Conservation (phyloP, 352 stramenopile species). For the Pythium insidiosum region DNA sequence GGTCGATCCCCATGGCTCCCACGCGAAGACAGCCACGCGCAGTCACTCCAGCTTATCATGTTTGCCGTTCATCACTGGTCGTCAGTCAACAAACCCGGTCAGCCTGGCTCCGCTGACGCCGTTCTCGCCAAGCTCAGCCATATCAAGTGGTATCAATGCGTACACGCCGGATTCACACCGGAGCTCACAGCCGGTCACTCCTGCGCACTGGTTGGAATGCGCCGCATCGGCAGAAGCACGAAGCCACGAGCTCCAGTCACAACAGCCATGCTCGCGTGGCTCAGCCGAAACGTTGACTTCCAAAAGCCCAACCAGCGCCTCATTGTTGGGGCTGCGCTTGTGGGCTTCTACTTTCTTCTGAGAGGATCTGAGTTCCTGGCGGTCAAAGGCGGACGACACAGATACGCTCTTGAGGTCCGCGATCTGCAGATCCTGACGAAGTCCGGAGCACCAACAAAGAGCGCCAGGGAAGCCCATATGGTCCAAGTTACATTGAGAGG, state of each 20-base stretch:
- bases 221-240: not conserved
- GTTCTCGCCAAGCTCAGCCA: constrained; percentile 8
- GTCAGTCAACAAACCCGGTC: too few species aligned
- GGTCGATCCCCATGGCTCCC: too few species aligned
- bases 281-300: not conserved
- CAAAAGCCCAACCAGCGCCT: constrained; percentile 8
- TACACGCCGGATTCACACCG: not conserved
- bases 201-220: constrained; percentile 4
- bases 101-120: too few species aligned
- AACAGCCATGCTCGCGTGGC: not conserved
- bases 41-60: too few species aligned
- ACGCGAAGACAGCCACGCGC: too few species aligned
- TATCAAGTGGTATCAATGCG: constrained; percentile 11
- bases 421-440: too few species aligned
- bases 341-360: constrained; percentile 17
- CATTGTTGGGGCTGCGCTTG: constrained; percentile 15
- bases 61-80: too few species aligned
- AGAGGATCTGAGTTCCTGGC: constrained; percentile 11
- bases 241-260: not conserved
- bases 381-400: too few species aligned
- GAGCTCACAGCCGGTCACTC: not conserved
- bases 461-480: too few species aligned
- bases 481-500: too few species aligned
- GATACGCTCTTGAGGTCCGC: too few species aligned
- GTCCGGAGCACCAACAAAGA: too few species aligned